Base-by-base conservation (phyloP, 2,329 filamentous ascomycete species). In the Aspergillus calidoustus region DNA sequence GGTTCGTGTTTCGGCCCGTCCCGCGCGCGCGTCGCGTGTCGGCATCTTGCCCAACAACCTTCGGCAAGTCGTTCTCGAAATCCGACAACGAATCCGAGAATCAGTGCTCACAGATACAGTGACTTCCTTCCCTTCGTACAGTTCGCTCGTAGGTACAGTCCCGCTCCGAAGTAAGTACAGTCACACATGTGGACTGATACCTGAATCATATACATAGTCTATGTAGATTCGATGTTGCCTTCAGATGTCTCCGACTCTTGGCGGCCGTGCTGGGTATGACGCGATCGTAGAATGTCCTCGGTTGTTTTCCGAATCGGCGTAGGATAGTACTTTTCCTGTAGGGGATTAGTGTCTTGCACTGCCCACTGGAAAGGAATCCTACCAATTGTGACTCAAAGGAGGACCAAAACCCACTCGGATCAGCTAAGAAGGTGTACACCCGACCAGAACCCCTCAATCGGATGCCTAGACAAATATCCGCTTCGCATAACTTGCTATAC, bases 401-500 rank as follows among this genome's bases (percentile, higher is more conserved):
- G 51, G 58, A 55, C 58, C 52, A 60, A 51, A 60, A 60, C n/a
- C 58, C 58, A 28, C 17, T 50, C 11, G 15, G 4, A 60, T 60
- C 58, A 44, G 52, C 52, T 30, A 31, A 51, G 31, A 55, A 56
- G 11, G 34, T 60, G 23, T 49, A 55, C 6, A 60, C 58, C 38
- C 23, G 30, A 19, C 52, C 58, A 19, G 58, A 51, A 13, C 34
- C 58, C 22, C 52, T 38, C 17, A 60, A 17, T 31, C 51, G 52
- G 46, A 56, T 60, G 17, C 50, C 50, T 38, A 54, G 43, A 43
- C 50, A 54, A 17, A 59, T 43, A 43, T 54, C 57, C 5, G 57
- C 57, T 17, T 54, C 50, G 50, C 57, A 59, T 43, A 59, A 23
- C 50, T 59, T 59, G 30, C 57, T 59, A 30, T 59, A 59, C 52